Base-by-base conservation (phyloP, 2,329 filamentous ascomycete genomes). In the Claviceps sp. region DNA sequence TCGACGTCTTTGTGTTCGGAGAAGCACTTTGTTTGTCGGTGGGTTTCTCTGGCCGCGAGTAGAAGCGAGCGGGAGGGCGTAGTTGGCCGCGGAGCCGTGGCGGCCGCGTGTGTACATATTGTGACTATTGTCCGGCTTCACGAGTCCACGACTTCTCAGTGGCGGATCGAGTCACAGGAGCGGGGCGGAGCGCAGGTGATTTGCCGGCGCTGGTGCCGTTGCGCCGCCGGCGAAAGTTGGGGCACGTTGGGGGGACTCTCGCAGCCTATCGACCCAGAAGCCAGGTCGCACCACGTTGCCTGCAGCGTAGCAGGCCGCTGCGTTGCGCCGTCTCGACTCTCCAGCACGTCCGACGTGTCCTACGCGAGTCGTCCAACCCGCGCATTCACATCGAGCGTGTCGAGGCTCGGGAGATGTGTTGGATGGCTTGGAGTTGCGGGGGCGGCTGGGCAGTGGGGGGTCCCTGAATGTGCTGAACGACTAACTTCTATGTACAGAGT, bases 241-340 rank as follows among this genome's bases (percentile, higher is more conserved):
- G 30, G 30, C 3, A 34, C 30, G 20, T 11, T 48, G 13, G 20
- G 46, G 14, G n/a, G 18, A 20, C 18, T 14, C 14, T 37, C 26
- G 34, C 46, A 48, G 24, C 38, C 38, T 42, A 18, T 41, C 24
- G 40, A 44, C 30, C 16, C 20, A 40, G 22, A 24, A 7, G 47
- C 18, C 47, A 5, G 47, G 36, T 42, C 40, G 22, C 36, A 49
- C 47, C 47, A n/a, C 47, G 5, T 40, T 26, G 26, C 13, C 9
- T n/a, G 42, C 14, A 16, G 42, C 22, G 18, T 13, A 45, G 22
- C 42, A 45, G 22, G 40, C 40, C 40, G 48, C 24, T 45, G 24
- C 30, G 24, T 20, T 46, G 49, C 30, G 42, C 42, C 49, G 49
- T 45, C 40, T n/a, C n/a, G n/a, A n/a, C n/a, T n/a, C n/a, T 50